Evolutionary conservation across 805 yeast genomes (phyloP).

Genomic region (Myxozyma melibiosi): DNA sequence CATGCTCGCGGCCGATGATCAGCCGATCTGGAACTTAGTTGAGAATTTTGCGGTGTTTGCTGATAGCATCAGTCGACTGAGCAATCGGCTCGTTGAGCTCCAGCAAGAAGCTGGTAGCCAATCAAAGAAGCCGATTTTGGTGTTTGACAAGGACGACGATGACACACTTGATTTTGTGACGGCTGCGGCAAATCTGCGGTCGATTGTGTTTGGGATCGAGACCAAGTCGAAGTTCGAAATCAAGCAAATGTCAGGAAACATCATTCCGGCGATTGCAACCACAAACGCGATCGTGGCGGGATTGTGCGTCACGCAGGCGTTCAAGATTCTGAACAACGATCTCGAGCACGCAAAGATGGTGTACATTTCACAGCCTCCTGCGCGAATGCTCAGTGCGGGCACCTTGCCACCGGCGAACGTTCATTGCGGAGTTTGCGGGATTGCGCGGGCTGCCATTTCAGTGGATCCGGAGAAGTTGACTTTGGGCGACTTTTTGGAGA

Average conservation of each 20-base stretch:
- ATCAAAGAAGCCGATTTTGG: constrained; percentile 30
- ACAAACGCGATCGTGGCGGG: constrained; percentile 97
- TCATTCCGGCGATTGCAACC: constrained; percentile 97
- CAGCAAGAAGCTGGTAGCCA: constrained; percentile 36
- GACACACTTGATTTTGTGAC: constrained; percentile 88
- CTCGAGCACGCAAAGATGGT: constrained; percentile 42
- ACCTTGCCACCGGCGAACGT: constrained; percentile 63
- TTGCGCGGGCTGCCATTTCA: constrained; percentile 40
- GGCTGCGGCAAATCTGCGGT: constrained; percentile 79
- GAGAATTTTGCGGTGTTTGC: constrained; percentile 66
- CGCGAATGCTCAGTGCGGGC: constrained; percentile 68
- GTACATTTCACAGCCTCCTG: constrained; percentile 58
- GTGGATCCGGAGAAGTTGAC: constrained; percentile 41
- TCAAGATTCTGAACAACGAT: constrained; percentile 51
- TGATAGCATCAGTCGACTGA: constrained; percentile 53
- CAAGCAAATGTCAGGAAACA: constrained; percentile 94
- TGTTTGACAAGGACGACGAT: constrained; percentile 91
- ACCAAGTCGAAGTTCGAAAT: constrained; percentile 77
- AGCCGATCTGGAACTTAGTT: constrained; percentile 58
- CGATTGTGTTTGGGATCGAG: constrained; percentile 68
- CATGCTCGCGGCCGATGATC: constrained; percentile 43
- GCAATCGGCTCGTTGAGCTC: constrained; percentile 47
- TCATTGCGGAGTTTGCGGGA: constrained; percentile 60
- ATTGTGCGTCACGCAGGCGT: constrained; percentile 71
- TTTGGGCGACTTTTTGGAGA: constrained; percentile 56